Evolutionary conservation across 2,329 filamentous ascomycete species (phyloP).

Genomic region (Penicillium sp.): DNA sequence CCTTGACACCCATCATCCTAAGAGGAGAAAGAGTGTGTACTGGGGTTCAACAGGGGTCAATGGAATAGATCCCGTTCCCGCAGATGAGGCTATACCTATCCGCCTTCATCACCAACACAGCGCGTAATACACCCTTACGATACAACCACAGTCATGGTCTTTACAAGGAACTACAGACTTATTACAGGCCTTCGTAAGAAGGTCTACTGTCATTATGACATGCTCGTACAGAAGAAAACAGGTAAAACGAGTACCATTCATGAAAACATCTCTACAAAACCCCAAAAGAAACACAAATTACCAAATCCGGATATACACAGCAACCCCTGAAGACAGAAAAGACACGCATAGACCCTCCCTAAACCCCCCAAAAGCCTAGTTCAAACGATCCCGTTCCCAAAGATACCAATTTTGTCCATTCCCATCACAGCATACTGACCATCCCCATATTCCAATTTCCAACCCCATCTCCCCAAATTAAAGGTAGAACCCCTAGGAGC

Average conservation of each 20-base stretch:
- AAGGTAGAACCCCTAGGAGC: too few relatives aligned
- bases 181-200: neutral
- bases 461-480: too few relatives aligned
- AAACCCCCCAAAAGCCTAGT: slow-evolving; percentile 9
- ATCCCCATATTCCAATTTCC: slow-evolving; percentile 14
- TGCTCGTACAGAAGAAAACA: neutral
- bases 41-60: too few relatives aligned
- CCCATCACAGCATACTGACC: slow-evolving; percentile 16
- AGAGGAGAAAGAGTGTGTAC: too few relatives aligned
- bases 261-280: neutral
- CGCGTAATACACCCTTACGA: neutral
- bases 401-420: slow-evolving; percentile 20
- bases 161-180: neutral
- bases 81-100: too few relatives aligned
- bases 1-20: too few relatives aligned
- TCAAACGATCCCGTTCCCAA: slow-evolving; percentile 1
- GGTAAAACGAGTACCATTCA: slow-evolving; percentile 19
- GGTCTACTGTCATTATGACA: neutral
- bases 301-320: slow-evolving; percentile 16
- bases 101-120: too few relatives aligned
- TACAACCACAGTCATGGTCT: neutral
- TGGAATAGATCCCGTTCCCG: too few relatives aligned
- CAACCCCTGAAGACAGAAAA: slow-evolving; percentile 14
- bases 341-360: slow-evolving; percentile 9
- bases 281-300: slow-evolving; percentile 1